Base-by-base conservation (phyloP, 1,139 yeast genomes). In the Wickerhamomyces sp. region DNA sequence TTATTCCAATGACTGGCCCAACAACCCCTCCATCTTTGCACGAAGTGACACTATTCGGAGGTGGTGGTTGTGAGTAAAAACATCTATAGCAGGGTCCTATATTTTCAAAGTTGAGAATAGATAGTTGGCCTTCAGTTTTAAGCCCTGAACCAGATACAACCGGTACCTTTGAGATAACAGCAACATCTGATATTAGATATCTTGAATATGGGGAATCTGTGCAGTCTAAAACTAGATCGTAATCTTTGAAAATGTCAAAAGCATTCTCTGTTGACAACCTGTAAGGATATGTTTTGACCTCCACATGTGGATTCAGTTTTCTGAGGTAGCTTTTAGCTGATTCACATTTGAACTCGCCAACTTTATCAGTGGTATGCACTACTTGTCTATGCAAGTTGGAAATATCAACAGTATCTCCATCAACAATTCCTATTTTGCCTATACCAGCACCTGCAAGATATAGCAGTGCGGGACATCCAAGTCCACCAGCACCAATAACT, bases 1-100 rank as follows among this genome's bases (percentile, higher is more conserved):
- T 78, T 1, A 89, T 55, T 0, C 98, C 99, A 36, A 94, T 95
- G 7, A 92, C 94, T 0, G 98, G 96, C 0, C 98, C 98, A 18
- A 94, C 62, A 1, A 94, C 95, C 4, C 99, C 99, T 3, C 96
- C 96, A 60, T 89, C 97, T 9, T 88, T 78, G 55, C 99, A 94
- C 0, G 95, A 76, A 0, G 90, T 75, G 0, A 90, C 89, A 2
- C 87, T 71, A 40, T 77, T 80, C 1, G 96, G 85, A 0, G 94
- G 81, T 0, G 99, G 97, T 0, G 98, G 96, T 12, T 66, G 67
- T 0, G 98, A 97, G 52, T 86, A 88, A 60, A 90, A 79, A 56
- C 99, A 94, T 46, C 99, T 68, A 56, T 94, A 94, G 59, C 99
- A 94, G 0, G 98, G 98, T 0, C 97, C 97, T 4, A 49, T 46